phyloP scores from a whole-genome alignment of 805 yeast species.

The Komagataella pastoris region DNA sequence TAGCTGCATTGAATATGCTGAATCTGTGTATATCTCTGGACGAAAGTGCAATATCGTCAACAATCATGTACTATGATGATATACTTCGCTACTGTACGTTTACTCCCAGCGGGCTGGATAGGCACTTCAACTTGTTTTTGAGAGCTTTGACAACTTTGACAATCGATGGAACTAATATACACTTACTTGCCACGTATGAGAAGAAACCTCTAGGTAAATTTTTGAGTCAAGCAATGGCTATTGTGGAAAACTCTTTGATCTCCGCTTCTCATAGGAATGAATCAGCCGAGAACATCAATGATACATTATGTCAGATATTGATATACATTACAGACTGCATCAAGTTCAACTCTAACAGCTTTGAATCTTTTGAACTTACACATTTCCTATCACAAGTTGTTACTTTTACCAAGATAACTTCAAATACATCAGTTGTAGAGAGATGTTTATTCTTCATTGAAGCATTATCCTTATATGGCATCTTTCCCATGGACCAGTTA shows the following conservation, averaged over 20 bases:
- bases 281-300: background rate
- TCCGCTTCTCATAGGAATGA: background rate
- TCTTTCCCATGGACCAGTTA: constrained; percentile 14
- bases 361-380: constrained; percentile 6
- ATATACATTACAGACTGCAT: constrained; percentile 9
- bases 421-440: constrained; percentile 5
- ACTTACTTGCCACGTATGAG: background rate
- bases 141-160: constrained; percentile 33
- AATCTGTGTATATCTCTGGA: constrained; percentile 40
- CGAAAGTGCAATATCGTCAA: constrained; percentile 29
- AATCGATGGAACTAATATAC: constrained; percentile 20
- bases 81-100: constrained; percentile 30
- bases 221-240: background rate
- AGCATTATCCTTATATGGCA: constrained; percentile 6
- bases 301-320: background rate
- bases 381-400: constrained; percentile 4
- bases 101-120: constrained; percentile 11
- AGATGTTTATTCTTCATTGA: constrained; percentile 7
- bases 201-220: background rate
- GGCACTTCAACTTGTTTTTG: constrained; percentile 23
- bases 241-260: background rate
- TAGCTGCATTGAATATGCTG: constrained; percentile 40
- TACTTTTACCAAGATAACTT: constrained; percentile 5
- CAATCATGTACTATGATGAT: constrained; percentile 46
- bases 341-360: constrained; percentile 9